These are phyloP conservation scores for Pythium brachiatum DNA, from an alignment of 352 stramenopile genomes.

Conservation along the genomic window DNA sequence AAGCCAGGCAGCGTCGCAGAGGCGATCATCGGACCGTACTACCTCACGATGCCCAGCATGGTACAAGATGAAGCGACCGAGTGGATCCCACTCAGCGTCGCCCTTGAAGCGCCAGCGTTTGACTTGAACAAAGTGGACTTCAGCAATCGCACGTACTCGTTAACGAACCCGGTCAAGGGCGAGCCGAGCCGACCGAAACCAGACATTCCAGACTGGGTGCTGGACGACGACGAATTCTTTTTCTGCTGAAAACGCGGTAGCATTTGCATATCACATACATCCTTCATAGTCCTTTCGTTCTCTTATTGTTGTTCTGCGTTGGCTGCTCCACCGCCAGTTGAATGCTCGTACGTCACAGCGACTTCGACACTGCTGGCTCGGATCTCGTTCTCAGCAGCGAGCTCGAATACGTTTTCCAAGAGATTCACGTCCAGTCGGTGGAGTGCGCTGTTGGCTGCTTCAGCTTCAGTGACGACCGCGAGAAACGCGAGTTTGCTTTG, in stretches of 20 bases:
- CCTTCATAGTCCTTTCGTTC: no score
- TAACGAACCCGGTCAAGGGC: constrained; percentile 5
- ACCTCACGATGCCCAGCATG: constrained; percentile 9
- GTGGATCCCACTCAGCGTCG: constrained; percentile 16
- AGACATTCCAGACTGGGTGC: constrained; percentile 9
- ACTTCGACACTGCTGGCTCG: constrained; percentile 6
- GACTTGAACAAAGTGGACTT: constrained; percentile 12
- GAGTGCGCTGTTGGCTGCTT: neutral
- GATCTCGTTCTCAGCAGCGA: constrained; percentile 12
- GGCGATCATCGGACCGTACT: constrained; percentile 11
- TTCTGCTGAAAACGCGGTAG: constrained; percentile 6
- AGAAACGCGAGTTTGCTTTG: constrained; percentile 18
- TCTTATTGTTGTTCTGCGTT: no score
- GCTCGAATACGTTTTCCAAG: constrained; percentile 6
- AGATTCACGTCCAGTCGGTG: constrained; percentile 7
- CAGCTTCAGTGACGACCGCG: neutral
- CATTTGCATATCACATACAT: no score
- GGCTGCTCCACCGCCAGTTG: neutral
- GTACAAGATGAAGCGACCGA: constrained; percentile 10
- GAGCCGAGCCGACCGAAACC: neutral
- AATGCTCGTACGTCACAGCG: neutral
- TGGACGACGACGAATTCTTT: constrained; percentile 18
- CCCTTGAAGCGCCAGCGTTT: constrained; percentile 2
- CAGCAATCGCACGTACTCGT: neutral
- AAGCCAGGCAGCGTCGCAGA: constrained; percentile 12